These are phyloP conservation scores for Aspergillus spinulosporus DNA, from an alignment of 2,329 filamentous ascomycete genomes.

Conservation along the genomic window DNA sequence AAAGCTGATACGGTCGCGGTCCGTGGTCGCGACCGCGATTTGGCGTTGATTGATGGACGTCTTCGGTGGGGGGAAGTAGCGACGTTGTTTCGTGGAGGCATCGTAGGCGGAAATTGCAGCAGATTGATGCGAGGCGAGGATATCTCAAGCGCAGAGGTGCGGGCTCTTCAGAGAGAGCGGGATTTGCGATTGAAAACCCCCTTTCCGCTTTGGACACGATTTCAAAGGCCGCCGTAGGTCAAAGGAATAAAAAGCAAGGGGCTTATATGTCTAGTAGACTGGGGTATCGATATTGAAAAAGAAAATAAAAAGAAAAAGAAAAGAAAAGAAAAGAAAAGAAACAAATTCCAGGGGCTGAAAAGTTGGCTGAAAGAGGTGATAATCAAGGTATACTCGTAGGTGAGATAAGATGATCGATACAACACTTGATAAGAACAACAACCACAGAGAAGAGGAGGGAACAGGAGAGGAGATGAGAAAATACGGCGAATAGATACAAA, in stretches of 20 bases:
- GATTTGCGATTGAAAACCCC: conserved; percentile 11
- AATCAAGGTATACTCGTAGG: not conserved
- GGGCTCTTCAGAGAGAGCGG: not conserved
- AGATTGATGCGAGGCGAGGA: not conserved
- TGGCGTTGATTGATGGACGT: conserved; percentile 42
- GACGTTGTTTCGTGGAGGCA: conserved; percentile 35
- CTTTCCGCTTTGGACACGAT: conserved; percentile 14
- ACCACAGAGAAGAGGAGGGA: not conserved
- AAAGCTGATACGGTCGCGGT: conserved; percentile 34
- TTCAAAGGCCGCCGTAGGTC: conserved; percentile 9
- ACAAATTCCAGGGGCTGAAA: conserved; percentile 1
- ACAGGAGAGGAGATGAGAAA: too few species aligned
- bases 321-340: too few species aligned
- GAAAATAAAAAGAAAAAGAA: not conserved
- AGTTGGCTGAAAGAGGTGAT: not conserved
- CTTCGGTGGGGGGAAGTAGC: conserved; percentile 31
- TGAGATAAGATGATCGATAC: not conserved
- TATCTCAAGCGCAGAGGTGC: conserved; percentile 11
- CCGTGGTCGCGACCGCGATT: conserved; percentile 33
- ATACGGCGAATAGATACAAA: not conserved
- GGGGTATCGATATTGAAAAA: conserved; percentile 14
- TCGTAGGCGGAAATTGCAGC: conserved; percentile 20
- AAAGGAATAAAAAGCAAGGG: conserved; percentile 19
- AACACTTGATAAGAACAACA: conserved; percentile 4
- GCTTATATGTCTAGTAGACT: conserved; percentile 10